Evolutionary conservation across 2,329 filamentous ascomycete genomes (phyloP), one percentile per base, ranked within the genome.

Genomic region (Penicillium fuscoglaucum): DNA sequence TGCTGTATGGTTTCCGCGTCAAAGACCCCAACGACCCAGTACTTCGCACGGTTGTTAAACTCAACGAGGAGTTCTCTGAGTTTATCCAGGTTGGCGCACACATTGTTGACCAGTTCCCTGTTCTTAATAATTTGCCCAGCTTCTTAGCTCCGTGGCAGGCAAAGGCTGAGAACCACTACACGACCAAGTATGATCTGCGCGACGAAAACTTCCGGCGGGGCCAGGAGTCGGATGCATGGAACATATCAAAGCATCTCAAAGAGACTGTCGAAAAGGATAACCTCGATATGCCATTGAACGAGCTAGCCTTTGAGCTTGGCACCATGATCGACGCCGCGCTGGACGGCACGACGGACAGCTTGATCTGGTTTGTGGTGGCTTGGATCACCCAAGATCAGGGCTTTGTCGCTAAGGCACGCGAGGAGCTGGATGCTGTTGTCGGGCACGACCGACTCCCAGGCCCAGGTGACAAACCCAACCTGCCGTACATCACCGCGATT

Each of bases 81-180:
- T 45, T 45, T 19, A 28, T 45, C 17, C 43, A 45, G 9, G 43
- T 45, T 13, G 26, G 43, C 17, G 43, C 43, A 3, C 43, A 45
- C 43, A 45, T 45, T 29, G 79, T 80, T 29, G 80, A 82, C 62
- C 75, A 75, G 0, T 77, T 81, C 60, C 82, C 73, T 1, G 52
- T 72, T 13, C 68, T 76, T 47, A 80, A 80, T 44, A 66, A 79
- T 46, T 54, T 82, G 0, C 81, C 81, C 0, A 68, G 76, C 47
- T 62, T 69, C 6, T 64, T 82, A 7, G 78, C 79, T 0, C 76
- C 76, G 2, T 82, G 80, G 80, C 80, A 81, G 44, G 53, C 49
- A 37, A 52, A 57, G n/a, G 67, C 52, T 5, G 63, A 68, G 29
- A 61, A 58, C n/a, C 50, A 58, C 26, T 57, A 49, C 24, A 40